Conservation (phyloP, 1,284 basidiomycete genomes). For the Cryptococcus sp. region DNA sequence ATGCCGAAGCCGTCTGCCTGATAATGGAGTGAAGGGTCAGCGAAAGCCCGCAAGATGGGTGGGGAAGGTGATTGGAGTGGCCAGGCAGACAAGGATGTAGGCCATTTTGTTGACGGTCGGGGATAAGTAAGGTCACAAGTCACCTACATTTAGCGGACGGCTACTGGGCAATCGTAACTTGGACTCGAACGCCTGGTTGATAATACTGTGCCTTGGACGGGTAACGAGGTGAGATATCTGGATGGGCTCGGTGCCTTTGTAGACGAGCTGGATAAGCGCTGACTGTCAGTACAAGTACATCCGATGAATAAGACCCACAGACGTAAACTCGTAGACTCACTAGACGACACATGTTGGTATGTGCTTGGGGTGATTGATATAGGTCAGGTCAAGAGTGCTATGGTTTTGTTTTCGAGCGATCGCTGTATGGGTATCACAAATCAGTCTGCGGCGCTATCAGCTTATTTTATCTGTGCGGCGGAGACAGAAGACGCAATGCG, state of each 20-base stretch:
- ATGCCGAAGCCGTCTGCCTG: slow-evolving; percentile 93
- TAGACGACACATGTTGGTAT: slow-evolving; percentile 26
- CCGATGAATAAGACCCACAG: no score
- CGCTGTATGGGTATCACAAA: no score
- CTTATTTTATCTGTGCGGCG: background rate
- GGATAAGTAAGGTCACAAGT: background rate
- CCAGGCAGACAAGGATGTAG: no score
- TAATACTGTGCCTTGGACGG: slow-evolving; percentile 89
- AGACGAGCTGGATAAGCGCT: slow-evolving; percentile 53
- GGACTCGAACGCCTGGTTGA: slow-evolving; percentile 92
- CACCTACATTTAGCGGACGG: slow-evolving; percentile 68
- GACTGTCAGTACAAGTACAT: background rate
- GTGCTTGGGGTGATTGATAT: background rate
- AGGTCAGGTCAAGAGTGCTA: background rate
- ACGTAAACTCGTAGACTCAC: slow-evolving; percentile 16
- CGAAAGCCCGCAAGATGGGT: no score
- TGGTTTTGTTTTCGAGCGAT: no score
- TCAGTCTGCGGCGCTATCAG: no score
- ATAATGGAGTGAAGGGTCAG: no score
- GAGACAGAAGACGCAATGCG: no score
- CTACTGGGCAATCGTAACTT: slow-evolving; percentile 74
- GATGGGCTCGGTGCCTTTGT: slow-evolving; percentile 84
- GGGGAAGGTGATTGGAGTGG: no score
- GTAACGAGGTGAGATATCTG: slow-evolving; percentile 86
- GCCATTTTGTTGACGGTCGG: background rate